phyloP scores from a whole-genome alignment of 768 basidiomycete species.

The Termitomyces sp. region DNA sequence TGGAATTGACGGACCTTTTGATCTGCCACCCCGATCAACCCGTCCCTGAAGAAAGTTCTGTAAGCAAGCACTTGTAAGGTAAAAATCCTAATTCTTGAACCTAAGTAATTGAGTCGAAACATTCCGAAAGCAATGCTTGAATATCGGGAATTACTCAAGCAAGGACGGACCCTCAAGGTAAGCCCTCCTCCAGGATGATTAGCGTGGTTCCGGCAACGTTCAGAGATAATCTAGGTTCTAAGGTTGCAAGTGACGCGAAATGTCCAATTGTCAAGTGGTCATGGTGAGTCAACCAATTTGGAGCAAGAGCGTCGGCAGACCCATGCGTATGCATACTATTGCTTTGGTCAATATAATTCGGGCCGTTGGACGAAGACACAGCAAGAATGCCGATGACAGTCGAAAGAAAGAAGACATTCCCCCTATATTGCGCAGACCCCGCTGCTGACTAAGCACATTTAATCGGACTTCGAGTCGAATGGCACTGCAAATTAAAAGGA shows the following conservation, averaged over 20 bases:
- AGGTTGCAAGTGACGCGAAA: not conserved
- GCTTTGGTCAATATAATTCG: not conserved
- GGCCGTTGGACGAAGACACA: not conserved
- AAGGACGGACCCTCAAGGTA: too few species aligned
- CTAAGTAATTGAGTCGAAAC: not conserved
- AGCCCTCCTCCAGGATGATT: not conserved
- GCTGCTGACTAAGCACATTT: slow-evolving; percentile 7
- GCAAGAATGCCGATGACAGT: not conserved
- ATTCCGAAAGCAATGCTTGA: too few species aligned
- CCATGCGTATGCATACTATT: too few species aligned
- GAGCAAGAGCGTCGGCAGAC: too few species aligned
- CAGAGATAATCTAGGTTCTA: not conserved
- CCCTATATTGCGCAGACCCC: not conserved
- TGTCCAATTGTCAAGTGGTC: not conserved
- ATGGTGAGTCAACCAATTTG: not conserved
- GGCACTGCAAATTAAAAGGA: slow-evolving; percentile 6
- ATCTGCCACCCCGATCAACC: not conserved
- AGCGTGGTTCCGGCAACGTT: too few species aligned
- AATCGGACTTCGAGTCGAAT: slow-evolving; percentile 4
- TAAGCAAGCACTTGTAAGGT: not conserved
- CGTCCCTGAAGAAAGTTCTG: not conserved
- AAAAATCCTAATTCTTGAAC: not conserved
- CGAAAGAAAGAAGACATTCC: not conserved
- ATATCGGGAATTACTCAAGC: not conserved
- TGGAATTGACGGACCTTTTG: not conserved